Conservation (phyloP, 371 early-diverging fungal species). For the Actinomucor elegans region DNA sequence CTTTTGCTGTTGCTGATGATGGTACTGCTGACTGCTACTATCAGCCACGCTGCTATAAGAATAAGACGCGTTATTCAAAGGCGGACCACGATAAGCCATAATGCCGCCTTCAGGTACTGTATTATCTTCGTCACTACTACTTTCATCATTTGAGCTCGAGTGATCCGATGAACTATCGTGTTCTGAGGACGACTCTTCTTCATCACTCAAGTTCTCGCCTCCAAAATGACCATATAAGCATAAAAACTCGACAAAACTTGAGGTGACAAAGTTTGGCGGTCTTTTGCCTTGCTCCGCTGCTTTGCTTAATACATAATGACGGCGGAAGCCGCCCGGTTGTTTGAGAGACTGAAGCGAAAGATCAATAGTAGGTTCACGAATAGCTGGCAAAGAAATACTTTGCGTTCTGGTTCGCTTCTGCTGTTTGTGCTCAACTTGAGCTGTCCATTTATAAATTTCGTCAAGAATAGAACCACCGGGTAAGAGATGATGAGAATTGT, state of each 20-base stretch:
- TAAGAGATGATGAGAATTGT: conserved; percentile 45
- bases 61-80: conserved; percentile 28
- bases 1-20: neutral
- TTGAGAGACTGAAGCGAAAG: conserved; percentile 46
- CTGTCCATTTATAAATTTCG: conserved; percentile 92
- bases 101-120: conserved; percentile 31
- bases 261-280: conserved; percentile 74
- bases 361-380: conserved; percentile 34
- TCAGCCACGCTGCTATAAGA: conserved; percentile 15
- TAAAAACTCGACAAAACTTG: conserved; percentile 92
- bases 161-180: conserved; percentile 23
- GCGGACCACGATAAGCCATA: conserved; percentile 31
- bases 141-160: conserved; percentile 11
- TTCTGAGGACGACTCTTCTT: conserved; percentile 68
- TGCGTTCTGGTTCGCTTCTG: conserved; percentile 53
- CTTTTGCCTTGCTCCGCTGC: conserved; percentile 71
- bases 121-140: conserved; percentile 17
- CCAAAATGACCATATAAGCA: conserved; percentile 94
- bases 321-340: conserved; percentile 88
- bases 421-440: conserved; percentile 66
- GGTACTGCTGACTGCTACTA: neutral
- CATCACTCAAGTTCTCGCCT: conserved; percentile 88
- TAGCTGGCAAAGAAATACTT: conserved; percentile 55
- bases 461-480: conserved; percentile 81
- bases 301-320: conserved; percentile 76